Conservation (phyloP, 2,329 filamentous ascomycete species). For the Rhexocercosporidium sp. region DNA sequence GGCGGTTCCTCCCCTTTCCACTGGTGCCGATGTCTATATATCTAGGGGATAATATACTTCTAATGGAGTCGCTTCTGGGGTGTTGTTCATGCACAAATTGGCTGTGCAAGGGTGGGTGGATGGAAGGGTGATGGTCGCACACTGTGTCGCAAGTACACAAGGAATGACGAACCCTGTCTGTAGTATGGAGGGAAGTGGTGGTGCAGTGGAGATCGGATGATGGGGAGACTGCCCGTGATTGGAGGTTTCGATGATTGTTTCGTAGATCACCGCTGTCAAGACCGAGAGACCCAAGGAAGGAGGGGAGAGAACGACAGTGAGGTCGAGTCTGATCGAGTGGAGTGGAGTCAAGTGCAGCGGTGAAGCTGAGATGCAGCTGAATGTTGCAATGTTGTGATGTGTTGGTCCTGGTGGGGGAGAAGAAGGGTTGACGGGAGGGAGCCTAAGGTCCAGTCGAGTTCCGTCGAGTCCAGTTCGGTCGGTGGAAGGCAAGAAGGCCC, state of each 20-base stretch:
- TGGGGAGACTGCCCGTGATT: background rate
- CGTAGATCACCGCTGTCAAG: background rate
- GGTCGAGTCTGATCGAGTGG: background rate
- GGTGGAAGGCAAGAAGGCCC: too few relatives aligned
- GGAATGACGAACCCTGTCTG: conserved; percentile 6
- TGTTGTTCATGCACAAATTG: conserved; percentile 13
- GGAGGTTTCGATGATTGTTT: background rate
- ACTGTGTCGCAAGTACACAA: conserved; percentile 17
- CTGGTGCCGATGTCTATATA: conserved; percentile 2
- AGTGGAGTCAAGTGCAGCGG: background rate
- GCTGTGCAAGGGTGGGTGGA: background rate
- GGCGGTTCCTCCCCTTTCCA: conserved; percentile 28
- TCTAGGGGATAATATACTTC: background rate
- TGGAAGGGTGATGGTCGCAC: conserved; percentile 11
- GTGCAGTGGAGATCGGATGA: conserved; percentile 8
- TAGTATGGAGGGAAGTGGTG: conserved; percentile 2
- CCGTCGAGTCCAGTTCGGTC: background rate
- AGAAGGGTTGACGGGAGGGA: background rate
- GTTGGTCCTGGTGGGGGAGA: background rate
- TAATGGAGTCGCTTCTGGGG: conserved; percentile 5
- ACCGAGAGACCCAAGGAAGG: background rate
- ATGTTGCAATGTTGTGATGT: background rate
- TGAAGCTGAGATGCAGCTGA: background rate
- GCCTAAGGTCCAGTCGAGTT: background rate
- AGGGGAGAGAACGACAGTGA: background rate